Percentiles rank a stretch among this genome's conserved stretches.
phyloP scores from a whole-genome alignment of 306 rosid genomes.

The Rosa persica region DNA sequence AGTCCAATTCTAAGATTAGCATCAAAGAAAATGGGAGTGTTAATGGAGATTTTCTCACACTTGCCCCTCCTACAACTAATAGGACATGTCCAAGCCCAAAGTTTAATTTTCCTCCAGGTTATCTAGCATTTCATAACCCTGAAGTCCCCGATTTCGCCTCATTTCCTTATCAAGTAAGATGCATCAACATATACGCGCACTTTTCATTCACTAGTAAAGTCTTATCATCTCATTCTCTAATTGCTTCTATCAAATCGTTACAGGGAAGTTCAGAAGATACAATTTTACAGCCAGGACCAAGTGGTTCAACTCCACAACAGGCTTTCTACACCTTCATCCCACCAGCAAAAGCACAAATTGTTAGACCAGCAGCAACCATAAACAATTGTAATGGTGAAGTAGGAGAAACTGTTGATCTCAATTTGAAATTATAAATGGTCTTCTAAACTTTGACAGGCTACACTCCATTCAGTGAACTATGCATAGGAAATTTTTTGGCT shows the following conservation, averaged over 20 bases:
- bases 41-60: slow-evolving; percentile 53
- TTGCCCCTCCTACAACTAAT: slow-evolving; percentile 51
- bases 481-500: slow-evolving; percentile 6
- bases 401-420: slow-evolving; percentile 64
- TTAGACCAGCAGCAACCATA: slow-evolving; percentile 28
- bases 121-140: slow-evolving; percentile 26
- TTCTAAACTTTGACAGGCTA: slow-evolving; percentile 25
- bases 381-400: slow-evolving; percentile 33
- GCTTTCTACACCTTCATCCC: slow-evolving; percentile 53
- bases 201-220: background rate
- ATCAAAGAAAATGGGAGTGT: slow-evolving; percentile 36
- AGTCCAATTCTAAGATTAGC: slow-evolving; percentile 35
- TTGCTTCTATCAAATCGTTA: slow-evolving; percentile 6
- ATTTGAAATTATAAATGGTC: slow-evolving; percentile 56
- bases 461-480: slow-evolving; percentile 32
- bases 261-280: slow-evolving; percentile 48
- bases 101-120: slow-evolving; percentile 29
- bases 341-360: slow-evolving; percentile 40
- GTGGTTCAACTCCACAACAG: slow-evolving; percentile 35
- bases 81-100: slow-evolving; percentile 36
- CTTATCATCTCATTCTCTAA: slow-evolving; percentile 14
- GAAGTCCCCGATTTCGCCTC: slow-evolving; percentile 34
- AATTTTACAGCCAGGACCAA: slow-evolving; percentile 28
- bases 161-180: slow-evolving; percentile 38
- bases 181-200: slow-evolving; percentile 2